These are phyloP conservation scores for Antitrichia curtipendula DNA, from an alignment of 225 moss, liverwort and hornwort species.

Conservation along the genomic window DNA sequence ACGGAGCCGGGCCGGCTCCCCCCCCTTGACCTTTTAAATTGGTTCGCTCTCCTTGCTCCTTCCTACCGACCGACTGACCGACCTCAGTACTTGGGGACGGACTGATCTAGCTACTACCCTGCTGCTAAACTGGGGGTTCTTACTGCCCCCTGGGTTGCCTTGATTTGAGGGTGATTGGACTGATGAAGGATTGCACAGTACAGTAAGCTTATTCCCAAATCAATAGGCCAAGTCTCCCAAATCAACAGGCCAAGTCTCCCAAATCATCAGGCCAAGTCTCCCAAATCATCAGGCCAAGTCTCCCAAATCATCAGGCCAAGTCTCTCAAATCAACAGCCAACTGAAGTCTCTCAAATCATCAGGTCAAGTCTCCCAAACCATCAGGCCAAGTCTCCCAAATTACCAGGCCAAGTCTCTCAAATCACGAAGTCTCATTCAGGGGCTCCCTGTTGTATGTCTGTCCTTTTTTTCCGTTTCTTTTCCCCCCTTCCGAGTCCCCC, in stretches of 20 bases:
- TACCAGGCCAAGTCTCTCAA: neutral
- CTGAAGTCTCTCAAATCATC: neutral
- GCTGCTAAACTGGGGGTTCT: neutral
- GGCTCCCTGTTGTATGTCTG: neutral
- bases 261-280: too few relatives aligned
- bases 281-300: neutral
- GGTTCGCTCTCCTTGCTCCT: neutral
- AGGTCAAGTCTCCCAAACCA: neutral
- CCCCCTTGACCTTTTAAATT: neutral
- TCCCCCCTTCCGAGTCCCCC: too few relatives aligned
- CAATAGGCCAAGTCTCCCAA: neutral
- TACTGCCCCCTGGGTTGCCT: neutral
- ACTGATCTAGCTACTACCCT: neutral
- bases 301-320: neutral
- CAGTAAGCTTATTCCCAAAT: neutral
- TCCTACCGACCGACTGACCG: neutral
- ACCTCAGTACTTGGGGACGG: neutral
- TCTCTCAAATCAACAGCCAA: too few relatives aligned
- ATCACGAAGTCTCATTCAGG: neutral
- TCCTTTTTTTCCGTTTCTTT: neutral
- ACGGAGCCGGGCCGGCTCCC: too few relatives aligned
- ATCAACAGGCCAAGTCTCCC: neutral
- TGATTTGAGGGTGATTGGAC: neutral
- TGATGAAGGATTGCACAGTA: neutral
- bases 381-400: neutral